A percentile compares a stretch with the other conserved stretches of the same genome.
These are phyloP conservation scores for Moesziomyces globuligerus DNA, from an alignment of 1,284 basidiomycete genomes.

Conservation along the genomic window DNA sequence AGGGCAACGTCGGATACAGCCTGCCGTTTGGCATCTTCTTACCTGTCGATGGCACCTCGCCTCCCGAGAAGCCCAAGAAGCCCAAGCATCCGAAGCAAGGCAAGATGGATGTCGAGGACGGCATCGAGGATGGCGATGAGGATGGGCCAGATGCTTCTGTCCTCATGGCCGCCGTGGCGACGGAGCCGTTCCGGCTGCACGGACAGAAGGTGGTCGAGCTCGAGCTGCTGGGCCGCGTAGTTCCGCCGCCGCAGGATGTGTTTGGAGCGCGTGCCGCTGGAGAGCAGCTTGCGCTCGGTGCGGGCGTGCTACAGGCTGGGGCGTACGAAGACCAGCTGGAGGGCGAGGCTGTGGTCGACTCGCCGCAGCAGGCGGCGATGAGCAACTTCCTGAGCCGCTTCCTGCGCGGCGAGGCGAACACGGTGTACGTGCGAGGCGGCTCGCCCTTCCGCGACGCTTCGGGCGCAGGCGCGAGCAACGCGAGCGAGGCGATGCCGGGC, in stretches of 20 bases:
- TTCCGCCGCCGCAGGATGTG: conserved; percentile 48
- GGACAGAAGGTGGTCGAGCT: conserved; percentile 53
- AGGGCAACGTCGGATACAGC: conserved; percentile 57
- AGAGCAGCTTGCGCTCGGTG: conserved; percentile 7
- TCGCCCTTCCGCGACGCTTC: conserved; percentile 43
- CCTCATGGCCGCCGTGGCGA: conserved; percentile 58
- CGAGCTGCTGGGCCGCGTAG: conserved; percentile 50
- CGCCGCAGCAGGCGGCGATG: conserved; percentile 51
- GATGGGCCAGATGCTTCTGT: conserved; percentile 34
- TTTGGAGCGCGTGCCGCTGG: background rate
- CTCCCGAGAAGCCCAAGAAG: conserved; percentile 29
- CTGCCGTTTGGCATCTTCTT: conserved; percentile 60
- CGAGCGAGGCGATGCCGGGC: conserved; percentile 38
- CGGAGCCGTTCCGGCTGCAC: conserved; percentile 54
- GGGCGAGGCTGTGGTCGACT: conserved; percentile 15
- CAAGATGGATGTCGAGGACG: background rate
- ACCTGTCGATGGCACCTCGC: conserved; percentile 35
- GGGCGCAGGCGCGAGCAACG: background rate
- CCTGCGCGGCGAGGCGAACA: conserved; percentile 59
- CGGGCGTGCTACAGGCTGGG: background rate
- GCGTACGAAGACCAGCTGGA: background rate
- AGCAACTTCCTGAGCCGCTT: conserved; percentile 59
- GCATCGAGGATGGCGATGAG: background rate
- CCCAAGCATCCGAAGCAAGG: conserved; percentile 29
- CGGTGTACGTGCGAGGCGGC: conserved; percentile 60